phyloP scores from a whole-genome alignment of 257 asterid species.

The Lantana camara region DNA sequence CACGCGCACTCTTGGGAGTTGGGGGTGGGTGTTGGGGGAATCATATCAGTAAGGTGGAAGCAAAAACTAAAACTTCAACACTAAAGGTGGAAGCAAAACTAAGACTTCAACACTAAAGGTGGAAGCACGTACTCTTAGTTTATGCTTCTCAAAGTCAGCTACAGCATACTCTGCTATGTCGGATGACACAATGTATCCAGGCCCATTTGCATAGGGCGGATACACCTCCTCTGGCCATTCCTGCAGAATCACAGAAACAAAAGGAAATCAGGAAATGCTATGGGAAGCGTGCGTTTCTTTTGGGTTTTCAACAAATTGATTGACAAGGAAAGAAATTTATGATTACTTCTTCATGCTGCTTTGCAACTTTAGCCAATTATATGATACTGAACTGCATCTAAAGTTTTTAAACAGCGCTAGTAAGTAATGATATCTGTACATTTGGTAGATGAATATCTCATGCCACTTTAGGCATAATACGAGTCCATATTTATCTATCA shows the following conservation, averaged over 20 bases:
- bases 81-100: too few relatives aligned
- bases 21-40: too few relatives aligned
- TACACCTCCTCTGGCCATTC: conserved; percentile 96
- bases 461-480: neutral
- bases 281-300: too few relatives aligned
- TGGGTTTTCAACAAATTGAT: neutral
- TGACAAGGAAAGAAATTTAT: conserved; percentile 4
- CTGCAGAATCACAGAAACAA: conserved; percentile 44
- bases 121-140: conserved; percentile 59
- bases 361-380: conserved; percentile 9
- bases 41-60: too few relatives aligned
- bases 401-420: neutral
- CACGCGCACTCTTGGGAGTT: neutral
- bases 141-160: conserved; percentile 81
- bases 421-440: conserved; percentile 11
- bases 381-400: conserved; percentile 1
- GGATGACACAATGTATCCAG: conserved; percentile 83
- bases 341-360: neutral
- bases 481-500: conserved; percentile 1
- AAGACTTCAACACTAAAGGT: too few relatives aligned
- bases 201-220: conserved; percentile 97
- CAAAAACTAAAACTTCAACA: too few relatives aligned
- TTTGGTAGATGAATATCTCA: neutral
- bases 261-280: too few relatives aligned
- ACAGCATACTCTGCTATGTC: conserved; percentile 70